A percentile compares a stretch with the other conserved stretches of the same genome.
Conservation (phyloP, 2,329 filamentous ascomycete genomes). For the Aspergillus fischeri region DNA sequence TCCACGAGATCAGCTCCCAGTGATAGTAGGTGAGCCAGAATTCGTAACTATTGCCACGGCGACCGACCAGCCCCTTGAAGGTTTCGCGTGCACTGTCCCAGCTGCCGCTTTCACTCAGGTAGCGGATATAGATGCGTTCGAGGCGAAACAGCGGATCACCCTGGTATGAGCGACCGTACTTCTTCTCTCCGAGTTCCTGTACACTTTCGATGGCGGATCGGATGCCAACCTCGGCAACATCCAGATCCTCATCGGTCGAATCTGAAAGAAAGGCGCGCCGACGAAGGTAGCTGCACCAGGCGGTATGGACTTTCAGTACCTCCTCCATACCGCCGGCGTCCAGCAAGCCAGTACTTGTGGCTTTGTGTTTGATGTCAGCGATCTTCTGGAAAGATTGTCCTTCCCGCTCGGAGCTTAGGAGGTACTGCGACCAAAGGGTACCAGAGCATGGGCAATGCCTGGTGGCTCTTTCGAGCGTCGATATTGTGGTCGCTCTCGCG, state of each 20-base stretch:
- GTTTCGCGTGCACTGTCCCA: slow-evolving; percentile 70
- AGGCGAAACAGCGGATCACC: slow-evolving; percentile 88
- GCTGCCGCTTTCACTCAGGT: slow-evolving; percentile 76
- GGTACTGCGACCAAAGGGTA: slow-evolving; percentile 81
- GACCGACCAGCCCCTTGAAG: slow-evolving; percentile 69
- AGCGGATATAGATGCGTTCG: slow-evolving; percentile 88
- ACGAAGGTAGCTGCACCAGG: slow-evolving; percentile 92
- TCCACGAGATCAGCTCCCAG: slow-evolving; percentile 80
- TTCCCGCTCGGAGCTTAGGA: slow-evolving; percentile 78
- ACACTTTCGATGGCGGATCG: slow-evolving; percentile 82
- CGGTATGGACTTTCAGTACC: slow-evolving; percentile 83
- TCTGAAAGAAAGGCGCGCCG: slow-evolving; percentile 73
- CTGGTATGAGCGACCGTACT: slow-evolving; percentile 70
- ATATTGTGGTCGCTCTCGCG: slow-evolving; percentile 52
- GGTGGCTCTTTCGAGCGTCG: slow-evolving; percentile 75
- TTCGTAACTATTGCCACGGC: slow-evolving; percentile 73
- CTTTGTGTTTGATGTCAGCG: slow-evolving; percentile 85
- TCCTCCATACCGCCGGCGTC: slow-evolving; percentile 83
- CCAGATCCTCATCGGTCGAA: slow-evolving; percentile 74
- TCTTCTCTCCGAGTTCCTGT: slow-evolving; percentile 68
- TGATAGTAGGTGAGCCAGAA: slow-evolving; percentile 92
- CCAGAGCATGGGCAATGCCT: slow-evolving; percentile 93
- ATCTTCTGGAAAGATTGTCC: slow-evolving; percentile 73
- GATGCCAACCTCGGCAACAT: slow-evolving; percentile 87
- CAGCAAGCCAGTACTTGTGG: slow-evolving; percentile 78